phyloP scores from a whole-genome alignment of 306 rosid genomes.

The Spatholobus suberectus region DNA sequence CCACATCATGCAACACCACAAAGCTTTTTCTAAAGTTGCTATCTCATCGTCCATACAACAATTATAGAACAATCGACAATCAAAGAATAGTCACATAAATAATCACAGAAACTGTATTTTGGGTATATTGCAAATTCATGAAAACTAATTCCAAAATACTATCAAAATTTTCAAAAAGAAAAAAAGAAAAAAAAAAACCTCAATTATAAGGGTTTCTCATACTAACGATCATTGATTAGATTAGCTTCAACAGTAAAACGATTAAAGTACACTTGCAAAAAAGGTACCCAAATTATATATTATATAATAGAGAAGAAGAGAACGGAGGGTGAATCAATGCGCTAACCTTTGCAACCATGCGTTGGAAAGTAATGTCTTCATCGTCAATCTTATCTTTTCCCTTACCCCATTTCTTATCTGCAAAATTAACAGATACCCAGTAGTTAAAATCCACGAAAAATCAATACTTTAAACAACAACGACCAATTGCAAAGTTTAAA shows the following conservation, averaged over 20 bases:
- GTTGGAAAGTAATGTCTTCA: conserved; percentile 95
- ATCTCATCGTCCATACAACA: background rate
- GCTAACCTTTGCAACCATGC: conserved; percentile 99
- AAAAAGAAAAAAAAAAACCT: no score
- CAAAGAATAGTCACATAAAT: background rate
- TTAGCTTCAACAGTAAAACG: conserved; percentile 7
- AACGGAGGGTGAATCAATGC: conserved; percentile 70
- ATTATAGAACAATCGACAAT: background rate
- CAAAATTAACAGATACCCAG: conserved; percentile 32
- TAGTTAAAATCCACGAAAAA: background rate
- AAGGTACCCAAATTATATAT: background rate
- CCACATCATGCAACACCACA: background rate
- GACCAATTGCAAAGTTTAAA: background rate
- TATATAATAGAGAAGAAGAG: background rate
- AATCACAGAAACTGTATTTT: conserved; percentile 1
- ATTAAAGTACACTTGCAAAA: background rate
- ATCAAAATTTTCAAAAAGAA: background rate
- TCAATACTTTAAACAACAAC: conserved; percentile 13
- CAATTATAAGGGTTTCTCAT: background rate
- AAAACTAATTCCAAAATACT: background rate
- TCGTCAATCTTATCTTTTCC: conserved; percentile 97
- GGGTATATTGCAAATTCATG: background rate
- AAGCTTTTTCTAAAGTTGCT: conserved; percentile 11
- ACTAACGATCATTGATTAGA: background rate
- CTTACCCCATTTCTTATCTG: conserved; percentile 94